Evolutionary conservation across 1,284 basidiomycete species (phyloP).

Genomic region (Apiotrichum laibachii): DNA sequence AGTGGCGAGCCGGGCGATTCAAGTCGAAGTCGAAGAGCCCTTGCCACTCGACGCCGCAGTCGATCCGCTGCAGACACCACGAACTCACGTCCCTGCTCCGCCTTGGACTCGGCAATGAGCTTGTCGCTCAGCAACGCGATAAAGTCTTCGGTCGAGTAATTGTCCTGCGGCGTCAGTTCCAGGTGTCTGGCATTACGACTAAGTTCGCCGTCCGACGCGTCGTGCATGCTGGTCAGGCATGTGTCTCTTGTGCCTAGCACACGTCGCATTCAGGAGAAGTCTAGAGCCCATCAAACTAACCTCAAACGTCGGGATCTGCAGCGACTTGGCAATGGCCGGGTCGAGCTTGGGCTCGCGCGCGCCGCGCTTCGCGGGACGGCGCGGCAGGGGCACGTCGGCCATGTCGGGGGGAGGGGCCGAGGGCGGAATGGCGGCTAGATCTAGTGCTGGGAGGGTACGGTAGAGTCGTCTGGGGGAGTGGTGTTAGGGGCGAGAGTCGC

Average conservation of each 20-base stretch:
- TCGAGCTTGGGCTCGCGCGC: conserved; percentile 45
- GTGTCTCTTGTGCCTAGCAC: too few species aligned
- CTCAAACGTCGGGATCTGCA: conserved; percentile 67
- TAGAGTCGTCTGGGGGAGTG: too few species aligned
- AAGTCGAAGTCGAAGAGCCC: too few species aligned
- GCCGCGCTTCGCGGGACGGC: conserved; percentile 9
- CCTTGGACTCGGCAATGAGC: conserved; percentile 77
- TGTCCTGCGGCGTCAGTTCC: conserved; percentile 58
- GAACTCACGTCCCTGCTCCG: conserved; percentile 71
- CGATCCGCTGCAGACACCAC: background rate
- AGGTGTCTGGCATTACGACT: background rate
- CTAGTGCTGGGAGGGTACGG: too few species aligned
- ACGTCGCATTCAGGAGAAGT: too few species aligned
- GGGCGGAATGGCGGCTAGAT: too few species aligned
- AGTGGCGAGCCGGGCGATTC: too few species aligned
- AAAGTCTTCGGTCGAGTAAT: conserved; percentile 90
- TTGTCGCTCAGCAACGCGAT: conserved; percentile 79
- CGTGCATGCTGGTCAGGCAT: too few species aligned
- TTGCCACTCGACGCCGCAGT: too few species aligned
- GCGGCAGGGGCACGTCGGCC: conserved; percentile 2
- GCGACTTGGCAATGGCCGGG: conserved; percentile 61
- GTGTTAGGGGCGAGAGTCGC: too few species aligned
- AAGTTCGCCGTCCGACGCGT: background rate
- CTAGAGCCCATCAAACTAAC: conserved; percentile 40
- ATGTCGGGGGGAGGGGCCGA: background rate